Base-by-base conservation (phyloP, 2,329 filamentous ascomycete genomes). In the Epichloe sibirici region DNA sequence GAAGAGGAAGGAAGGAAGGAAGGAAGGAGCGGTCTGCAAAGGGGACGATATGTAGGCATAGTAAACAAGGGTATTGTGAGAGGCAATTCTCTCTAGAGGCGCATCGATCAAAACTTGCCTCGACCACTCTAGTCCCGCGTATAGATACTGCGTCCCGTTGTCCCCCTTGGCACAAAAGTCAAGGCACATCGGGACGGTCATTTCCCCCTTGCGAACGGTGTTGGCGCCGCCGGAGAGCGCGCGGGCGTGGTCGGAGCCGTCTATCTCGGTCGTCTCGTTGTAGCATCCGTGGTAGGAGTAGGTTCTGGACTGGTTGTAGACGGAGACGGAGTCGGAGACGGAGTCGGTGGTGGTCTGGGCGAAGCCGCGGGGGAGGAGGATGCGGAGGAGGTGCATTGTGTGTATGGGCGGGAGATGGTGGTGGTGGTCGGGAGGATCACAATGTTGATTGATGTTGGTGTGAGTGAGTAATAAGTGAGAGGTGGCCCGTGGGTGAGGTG, bases 271-370 rank as follows among this genome's bases (percentile, higher is more conserved):
- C 2, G 78, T 80, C 61, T 82, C 79, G 58, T 79, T 78, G 66
- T 67, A 81, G 67, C 79, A 83, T 52, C 79, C 79, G n/a, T 65
- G 61, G 64, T 81, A 81, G 15, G 51, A 56, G 65, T 79, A 81
- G 45, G 59, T 62, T 34, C 59, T 56, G 5, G 66, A 65, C 40
- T 59, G 60, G 48, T 62, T 62, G 62, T 69, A 74, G 57, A 72
- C 63, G 4, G 55, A 59, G 34, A 63, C 57, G 3, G 43, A 74
- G 57, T 72, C 63, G 4, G 55, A 59, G 34, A 63, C 57, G 3
- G 43, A 9, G 28, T 31, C 8, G 28, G 8, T 31, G 28, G 8
- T 49, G 25, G 53, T 53, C 21, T 45, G 46, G 17, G 57, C 57
- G n/a, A 61, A 49, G 8, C 53, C 34, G 34, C 52, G 48, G 4